phyloP scores from a whole-genome alignment of 2,329 filamentous ascomycete genomes.

The Trichoderma oligosporum region DNA sequence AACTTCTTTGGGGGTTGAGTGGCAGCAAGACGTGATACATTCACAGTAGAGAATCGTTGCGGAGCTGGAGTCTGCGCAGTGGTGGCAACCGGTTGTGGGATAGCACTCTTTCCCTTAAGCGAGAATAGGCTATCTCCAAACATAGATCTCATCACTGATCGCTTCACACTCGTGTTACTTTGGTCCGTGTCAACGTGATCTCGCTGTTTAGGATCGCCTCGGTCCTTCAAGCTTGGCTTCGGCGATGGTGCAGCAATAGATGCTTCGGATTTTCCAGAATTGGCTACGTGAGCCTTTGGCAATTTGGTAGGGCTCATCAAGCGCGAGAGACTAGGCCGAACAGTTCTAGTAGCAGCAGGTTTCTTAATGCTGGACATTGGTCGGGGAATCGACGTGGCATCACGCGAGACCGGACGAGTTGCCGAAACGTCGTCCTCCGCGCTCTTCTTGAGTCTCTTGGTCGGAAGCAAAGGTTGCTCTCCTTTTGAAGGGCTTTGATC shows the following conservation, averaged over 20 bases:
- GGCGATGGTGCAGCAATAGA: slow-evolving; percentile 43
- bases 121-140: slow-evolving; percentile 9
- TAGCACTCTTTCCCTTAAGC: slow-evolving; percentile 37
- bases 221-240: slow-evolving; percentile 40
- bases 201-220: slow-evolving; percentile 29
- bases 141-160: slow-evolving; percentile 33
- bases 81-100: slow-evolving; percentile 41
- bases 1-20: slow-evolving; percentile 66
- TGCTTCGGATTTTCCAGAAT: slow-evolving; percentile 29
- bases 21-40: slow-evolving; percentile 49
- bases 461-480: slow-evolving; percentile 32
- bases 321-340: slow-evolving; percentile 50
- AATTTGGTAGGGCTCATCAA: slow-evolving; percentile 77
- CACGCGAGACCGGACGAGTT: slow-evolving; percentile 55
- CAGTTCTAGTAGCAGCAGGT: slow-evolving; percentile 35
- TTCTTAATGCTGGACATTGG: slow-evolving; percentile 37
- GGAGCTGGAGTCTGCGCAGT: slow-evolving; percentile 48
- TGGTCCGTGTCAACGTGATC: slow-evolving; percentile 39
- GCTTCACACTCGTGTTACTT: slow-evolving; percentile 34
- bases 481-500: slow-evolving; percentile 12
- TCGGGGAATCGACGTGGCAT: slow-evolving; percentile 47
- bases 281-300: slow-evolving; percentile 54
- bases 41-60: slow-evolving; percentile 44
- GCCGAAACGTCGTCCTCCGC: slow-evolving; percentile 66
- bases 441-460: slow-evolving; percentile 69